Evolutionary conservation across 305 asterid species (phyloP).

Genomic region (Fraxinus nigra): DNA sequence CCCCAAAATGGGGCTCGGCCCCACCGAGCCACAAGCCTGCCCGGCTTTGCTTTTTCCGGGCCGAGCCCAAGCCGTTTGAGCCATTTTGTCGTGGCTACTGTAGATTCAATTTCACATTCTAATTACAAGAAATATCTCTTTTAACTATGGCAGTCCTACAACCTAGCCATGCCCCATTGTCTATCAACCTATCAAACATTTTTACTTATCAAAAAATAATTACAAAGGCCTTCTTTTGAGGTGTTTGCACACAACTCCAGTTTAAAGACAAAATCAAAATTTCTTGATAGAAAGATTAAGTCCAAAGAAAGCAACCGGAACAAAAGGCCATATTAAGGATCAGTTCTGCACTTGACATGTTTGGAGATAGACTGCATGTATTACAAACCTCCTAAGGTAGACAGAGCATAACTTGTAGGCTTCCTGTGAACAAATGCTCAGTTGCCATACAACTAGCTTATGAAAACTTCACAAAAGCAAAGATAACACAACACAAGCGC

Average conservation of each 20-base stretch:
- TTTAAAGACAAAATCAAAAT: background rate
- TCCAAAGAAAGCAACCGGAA: background rate
- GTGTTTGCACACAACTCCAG: background rate
- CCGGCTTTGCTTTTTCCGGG: too few species aligned
- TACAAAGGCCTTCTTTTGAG: constrained; percentile 7
- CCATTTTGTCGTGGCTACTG: background rate
- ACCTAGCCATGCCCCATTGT: background rate
- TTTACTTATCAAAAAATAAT: background rate
- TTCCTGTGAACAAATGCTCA: background rate
- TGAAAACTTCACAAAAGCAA: background rate
- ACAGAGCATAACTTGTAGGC: background rate
- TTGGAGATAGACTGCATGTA: background rate
- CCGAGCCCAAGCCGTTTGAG: too few species aligned
- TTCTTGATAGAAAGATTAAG: background rate
- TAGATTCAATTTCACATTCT: background rate
- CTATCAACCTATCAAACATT: background rate
- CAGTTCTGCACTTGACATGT: background rate
- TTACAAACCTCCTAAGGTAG: background rate
- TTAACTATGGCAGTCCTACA: background rate
- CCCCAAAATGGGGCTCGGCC: too few species aligned
- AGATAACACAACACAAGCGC: background rate
- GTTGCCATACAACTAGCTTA: background rate
- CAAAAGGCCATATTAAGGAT: background rate
- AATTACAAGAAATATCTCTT: background rate
- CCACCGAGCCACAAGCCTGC: too few species aligned